These are phyloP conservation scores for Pulveroboletus sp. DNA, from an alignment of 768 basidiomycete species.

Conservation along the genomic window DNA sequence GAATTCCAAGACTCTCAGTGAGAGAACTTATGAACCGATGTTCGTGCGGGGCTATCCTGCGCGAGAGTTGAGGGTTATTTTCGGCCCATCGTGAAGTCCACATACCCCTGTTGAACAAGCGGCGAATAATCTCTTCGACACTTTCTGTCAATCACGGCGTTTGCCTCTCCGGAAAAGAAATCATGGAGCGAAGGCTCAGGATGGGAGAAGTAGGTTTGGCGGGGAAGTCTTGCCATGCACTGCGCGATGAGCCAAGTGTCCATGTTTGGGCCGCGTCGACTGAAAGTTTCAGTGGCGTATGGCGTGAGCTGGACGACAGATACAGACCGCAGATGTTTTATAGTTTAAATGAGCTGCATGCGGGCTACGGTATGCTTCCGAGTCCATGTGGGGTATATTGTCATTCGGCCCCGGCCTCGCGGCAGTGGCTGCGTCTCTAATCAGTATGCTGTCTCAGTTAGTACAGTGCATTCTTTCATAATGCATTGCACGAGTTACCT, in stretches of 20 bases:
- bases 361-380: no score
- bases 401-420: no score
- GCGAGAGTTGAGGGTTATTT: not conserved
- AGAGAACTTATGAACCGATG: conserved; percentile 6
- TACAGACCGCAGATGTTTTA: no score
- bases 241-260: conserved; percentile 9
- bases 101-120: not conserved
- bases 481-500: no score
- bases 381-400: no score
- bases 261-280: not conserved
- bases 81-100: not conserved
- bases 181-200: conserved; percentile 11
- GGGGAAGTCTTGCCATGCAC: conserved; percentile 12
- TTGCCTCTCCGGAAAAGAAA: conserved; percentile 10
- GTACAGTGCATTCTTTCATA: no score
- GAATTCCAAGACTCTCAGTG: not conserved
- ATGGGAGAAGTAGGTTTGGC: conserved; percentile 11
- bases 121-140: not conserved
- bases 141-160: not conserved
- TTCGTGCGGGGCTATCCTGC: conserved; percentile 7
- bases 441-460: no score
- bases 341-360: no score
- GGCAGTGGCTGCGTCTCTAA: no score
- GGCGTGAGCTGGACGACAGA: not conserved
- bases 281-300: no score